Evolutionary conservation across 495 filamentous ascomycete species (phyloP), one percentile per base, ranked within the genome.

Genomic region (Ascobolus immersus): DNA sequence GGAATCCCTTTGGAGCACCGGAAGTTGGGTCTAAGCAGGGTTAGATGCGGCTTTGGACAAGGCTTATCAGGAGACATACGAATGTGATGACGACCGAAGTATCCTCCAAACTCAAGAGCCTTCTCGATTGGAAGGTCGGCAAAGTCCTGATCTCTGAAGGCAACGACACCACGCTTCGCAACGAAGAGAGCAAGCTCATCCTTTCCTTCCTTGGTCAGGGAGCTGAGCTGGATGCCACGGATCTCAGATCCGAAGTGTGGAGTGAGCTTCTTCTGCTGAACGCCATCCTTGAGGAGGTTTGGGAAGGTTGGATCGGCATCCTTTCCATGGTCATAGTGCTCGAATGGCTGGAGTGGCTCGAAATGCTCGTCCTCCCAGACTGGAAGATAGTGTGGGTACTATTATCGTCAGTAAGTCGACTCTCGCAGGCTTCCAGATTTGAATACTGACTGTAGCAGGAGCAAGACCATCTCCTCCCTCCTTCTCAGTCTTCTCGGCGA

Each of bases 71-170:
- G n/a, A n/a, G n/a, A n/a, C n/a, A n/a, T n/a, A n/a, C n/a, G 38
- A 48, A 86, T 79, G 55, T 90, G 76, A 40, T 73, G 71, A 20
- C 72, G 68, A 18, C 78, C 77, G 51, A 84, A 90, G 49, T 86
- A 78, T 6, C 58, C 57, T 21, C 69, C 73, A 40, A 68, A 77
- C n/a, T 75, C 62, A 4, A 78, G 55, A 4, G 71, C 72, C 10
- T 73, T 55, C 21, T 61, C 50, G 38, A 84, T 78, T 4, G 71
- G 57, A n/a, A 82, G 52, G 40, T 76, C 62, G 32, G 70, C 70
- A 39, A 90, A 68, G 43, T 81, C 72, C 47, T 86, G 77, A 47
- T 71, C 64, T 17, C 71, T 60, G 61, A 90, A 84, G 2, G 67
- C 76, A 13, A 84, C 69, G 0, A 84, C 75, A 44, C 79, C 80